phyloP scores from a whole-genome alignment of 2,329 filamentous ascomycete species.

The Grosmannia clavigera region DNA sequence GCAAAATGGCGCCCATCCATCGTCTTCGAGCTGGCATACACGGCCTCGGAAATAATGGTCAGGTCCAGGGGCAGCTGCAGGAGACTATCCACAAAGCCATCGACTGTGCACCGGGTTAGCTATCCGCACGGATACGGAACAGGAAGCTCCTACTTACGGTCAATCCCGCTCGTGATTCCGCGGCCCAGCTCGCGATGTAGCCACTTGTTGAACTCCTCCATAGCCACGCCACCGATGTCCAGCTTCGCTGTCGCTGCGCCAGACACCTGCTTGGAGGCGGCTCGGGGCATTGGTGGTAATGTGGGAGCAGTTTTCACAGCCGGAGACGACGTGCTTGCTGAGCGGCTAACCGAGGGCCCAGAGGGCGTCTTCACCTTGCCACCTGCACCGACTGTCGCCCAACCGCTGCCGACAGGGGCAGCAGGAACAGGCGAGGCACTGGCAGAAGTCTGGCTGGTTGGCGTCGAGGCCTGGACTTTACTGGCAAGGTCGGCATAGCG shows the following conservation, averaged over 20 bases:
- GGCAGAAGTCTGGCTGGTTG: slow-evolving; percentile 26
- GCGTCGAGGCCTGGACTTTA: slow-evolving; percentile 40
- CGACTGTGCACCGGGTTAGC: slow-evolving; percentile 37
- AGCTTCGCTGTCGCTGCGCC: slow-evolving; percentile 29
- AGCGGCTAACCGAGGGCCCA: slow-evolving; percentile 38
- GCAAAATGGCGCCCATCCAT: slow-evolving; percentile 90
- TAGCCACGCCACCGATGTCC: slow-evolving; percentile 38
- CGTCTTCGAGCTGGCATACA: slow-evolving; percentile 76
- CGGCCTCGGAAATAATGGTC: slow-evolving; percentile 76
- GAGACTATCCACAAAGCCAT: slow-evolving; percentile 68
- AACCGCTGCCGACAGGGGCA: slow-evolving; percentile 46
- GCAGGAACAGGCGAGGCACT: slow-evolving; percentile 22
- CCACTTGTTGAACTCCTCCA: slow-evolving; percentile 94
- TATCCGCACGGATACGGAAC: background rate
- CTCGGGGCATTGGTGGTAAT: slow-evolving; percentile 22
- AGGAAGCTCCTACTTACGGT: slow-evolving; percentile 31
- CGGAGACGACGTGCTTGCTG: slow-evolving; percentile 26
- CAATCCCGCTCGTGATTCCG: slow-evolving; percentile 45
- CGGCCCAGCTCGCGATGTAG: slow-evolving; percentile 65
- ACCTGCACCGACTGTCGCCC: slow-evolving; percentile 90
- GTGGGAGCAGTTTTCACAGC: slow-evolving; percentile 27
- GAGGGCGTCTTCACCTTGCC: slow-evolving; percentile 77
- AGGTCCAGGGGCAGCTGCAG: slow-evolving; percentile 64
- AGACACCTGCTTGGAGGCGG: slow-evolving; percentile 35
- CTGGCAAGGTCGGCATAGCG: slow-evolving; percentile 90